Percentiles rank a stretch among this genome's conserved stretches.
Conservation (phyloP, 2,329 filamentous ascomycete genomes). For the Aspergillus nomiae region DNA sequence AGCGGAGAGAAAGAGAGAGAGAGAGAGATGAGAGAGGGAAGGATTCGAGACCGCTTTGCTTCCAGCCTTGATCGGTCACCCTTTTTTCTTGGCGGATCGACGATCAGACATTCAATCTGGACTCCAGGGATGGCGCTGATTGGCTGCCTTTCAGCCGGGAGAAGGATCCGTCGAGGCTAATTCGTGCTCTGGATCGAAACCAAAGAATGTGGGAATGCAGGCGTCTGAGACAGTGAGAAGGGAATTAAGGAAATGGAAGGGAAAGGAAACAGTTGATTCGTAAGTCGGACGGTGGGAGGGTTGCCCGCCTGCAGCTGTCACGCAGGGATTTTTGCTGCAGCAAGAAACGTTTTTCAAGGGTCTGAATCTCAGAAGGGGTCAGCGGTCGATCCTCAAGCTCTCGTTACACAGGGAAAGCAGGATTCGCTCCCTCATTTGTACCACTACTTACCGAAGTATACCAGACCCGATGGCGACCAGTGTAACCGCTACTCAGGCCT, state of each 20-base stretch:
- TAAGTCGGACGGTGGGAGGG: not conserved
- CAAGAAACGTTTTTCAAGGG: not conserved
- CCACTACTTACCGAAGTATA: constrained; percentile 1
- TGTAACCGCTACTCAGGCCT: constrained; percentile 29
- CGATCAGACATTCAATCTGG: not conserved
- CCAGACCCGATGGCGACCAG: not conserved
- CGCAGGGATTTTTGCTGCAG: constrained; percentile 11
- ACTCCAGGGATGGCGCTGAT: not conserved
- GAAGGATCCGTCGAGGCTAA: not conserved
- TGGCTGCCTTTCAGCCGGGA: not conserved
- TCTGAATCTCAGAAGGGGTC: constrained; percentile 2
- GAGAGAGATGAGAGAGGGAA: not conserved
- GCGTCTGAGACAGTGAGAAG: constrained; percentile 2
- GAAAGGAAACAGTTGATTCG: not conserved
- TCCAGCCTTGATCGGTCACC: not conserved
- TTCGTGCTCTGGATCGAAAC: not conserved
- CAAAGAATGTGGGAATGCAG: constrained; percentile 7
- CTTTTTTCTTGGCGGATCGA: constrained; percentile 3
- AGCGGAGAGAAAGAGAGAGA: constrained; percentile 5
- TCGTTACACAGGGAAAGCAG: constrained; percentile 4
- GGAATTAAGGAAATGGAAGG: not conserved
- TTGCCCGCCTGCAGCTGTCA: constrained; percentile 7
- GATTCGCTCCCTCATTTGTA: not conserved
- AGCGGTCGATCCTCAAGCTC: not conserved
- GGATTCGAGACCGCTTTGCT: not conserved